Conservation (phyloP, 2,329 filamentous ascomycete genomes). For the Alternaria tenuissima region DNA sequence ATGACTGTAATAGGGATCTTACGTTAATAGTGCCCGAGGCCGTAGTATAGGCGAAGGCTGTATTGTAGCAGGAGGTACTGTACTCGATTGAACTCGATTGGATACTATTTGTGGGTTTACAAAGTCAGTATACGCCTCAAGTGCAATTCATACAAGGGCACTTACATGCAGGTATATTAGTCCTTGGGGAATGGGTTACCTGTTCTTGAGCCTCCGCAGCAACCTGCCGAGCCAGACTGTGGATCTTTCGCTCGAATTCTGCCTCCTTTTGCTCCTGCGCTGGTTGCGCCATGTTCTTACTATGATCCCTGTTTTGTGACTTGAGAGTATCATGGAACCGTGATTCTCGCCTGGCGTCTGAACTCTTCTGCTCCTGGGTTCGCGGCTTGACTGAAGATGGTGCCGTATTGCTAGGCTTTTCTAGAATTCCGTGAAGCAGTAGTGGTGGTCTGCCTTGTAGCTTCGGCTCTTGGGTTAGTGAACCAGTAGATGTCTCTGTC, state of each 20-base stretch:
- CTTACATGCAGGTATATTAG: not conserved
- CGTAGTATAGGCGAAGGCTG: not conserved
- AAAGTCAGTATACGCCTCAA: too few species aligned
- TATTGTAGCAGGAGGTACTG: not conserved
- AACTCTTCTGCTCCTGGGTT: not conserved
- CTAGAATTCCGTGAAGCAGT: not conserved
- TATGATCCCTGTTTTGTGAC: not conserved
- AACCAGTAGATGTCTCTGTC: not conserved
- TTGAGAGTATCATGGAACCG: not conserved
- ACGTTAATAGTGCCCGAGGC: not conserved
- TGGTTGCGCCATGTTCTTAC: not conserved
- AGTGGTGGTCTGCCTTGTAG: not conserved
- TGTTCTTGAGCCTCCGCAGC: not conserved
- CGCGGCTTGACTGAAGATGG: not conserved
- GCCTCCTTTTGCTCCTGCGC: not conserved
- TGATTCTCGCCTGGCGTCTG: not conserved
- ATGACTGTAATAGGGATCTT: not conserved
- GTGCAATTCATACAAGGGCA: too few species aligned
- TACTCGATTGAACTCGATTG: not conserved
- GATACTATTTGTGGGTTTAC: not conserved
- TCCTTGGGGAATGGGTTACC: not conserved
- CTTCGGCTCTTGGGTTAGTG: not conserved
- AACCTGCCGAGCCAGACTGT: not conserved
- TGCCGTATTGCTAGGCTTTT: not conserved
- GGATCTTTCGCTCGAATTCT: not conserved